Percentiles rank a stretch among this genome's conserved stretches.
phyloP scores from a whole-genome alignment of 2,329 filamentous ascomycete genomes.

The Diaporthe sp. region DNA sequence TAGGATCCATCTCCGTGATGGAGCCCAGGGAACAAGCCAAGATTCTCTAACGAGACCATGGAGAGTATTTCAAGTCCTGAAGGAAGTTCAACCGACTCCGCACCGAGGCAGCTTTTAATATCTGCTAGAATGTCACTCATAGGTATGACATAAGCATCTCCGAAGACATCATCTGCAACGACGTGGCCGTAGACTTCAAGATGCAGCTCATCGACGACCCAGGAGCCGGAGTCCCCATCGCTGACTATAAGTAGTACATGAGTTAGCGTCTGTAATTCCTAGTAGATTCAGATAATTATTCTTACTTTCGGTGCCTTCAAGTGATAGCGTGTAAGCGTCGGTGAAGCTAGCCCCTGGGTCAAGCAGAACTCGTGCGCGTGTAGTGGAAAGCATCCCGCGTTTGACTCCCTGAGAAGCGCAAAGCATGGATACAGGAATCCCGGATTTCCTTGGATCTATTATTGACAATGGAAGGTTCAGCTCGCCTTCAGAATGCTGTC shows the following conservation, averaged over 20 bases:
- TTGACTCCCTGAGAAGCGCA: not conserved
- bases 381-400: not conserved
- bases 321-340: not conserved
- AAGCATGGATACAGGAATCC: not conserved
- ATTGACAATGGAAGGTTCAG: not conserved
- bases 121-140: not conserved
- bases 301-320: not conserved
- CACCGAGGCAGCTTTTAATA: not conserved
- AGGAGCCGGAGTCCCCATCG: conserved; percentile 7
- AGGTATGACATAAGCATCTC: conserved; percentile 13
- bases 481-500: not conserved
- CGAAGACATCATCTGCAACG: not conserved
- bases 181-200: conserved; percentile 19
- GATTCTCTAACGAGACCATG: too few species aligned
- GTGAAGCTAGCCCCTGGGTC: not conserved
- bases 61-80: conserved; percentile 14
- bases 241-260: not conserved
- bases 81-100: conserved; percentile 34
- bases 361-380: conserved; percentile 1
- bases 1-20: too few species aligned
- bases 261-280: not conserved
- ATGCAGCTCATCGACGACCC: conserved; percentile 4
- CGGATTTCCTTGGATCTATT: not conserved
- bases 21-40: too few species aligned
- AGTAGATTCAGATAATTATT: too few species aligned